Conservation (phyloP, 352 stramenopile species). For the Pythium rhizo-oryzae region DNA sequence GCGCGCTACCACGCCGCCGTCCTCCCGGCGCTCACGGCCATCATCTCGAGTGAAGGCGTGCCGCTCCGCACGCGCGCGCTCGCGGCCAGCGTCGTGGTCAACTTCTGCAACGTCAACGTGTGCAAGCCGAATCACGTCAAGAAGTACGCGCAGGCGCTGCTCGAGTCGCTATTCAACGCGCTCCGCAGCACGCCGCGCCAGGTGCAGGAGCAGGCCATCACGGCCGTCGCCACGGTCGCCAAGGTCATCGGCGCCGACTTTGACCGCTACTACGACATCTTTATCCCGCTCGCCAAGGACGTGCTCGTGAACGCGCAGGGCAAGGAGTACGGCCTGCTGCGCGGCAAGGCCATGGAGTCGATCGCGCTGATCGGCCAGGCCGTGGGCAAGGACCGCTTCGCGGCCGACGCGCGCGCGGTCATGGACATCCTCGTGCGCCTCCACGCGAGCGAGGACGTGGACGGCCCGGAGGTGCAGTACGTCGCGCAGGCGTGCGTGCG, state of each 20-base stretch:
- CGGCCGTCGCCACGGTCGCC: slow-evolving; percentile 80
- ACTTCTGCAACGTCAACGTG: slow-evolving; percentile 86
- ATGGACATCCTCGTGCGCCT: slow-evolving; percentile 88
- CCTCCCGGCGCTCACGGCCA: slow-evolving; percentile 63
- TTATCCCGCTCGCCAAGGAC: slow-evolving; percentile 88
- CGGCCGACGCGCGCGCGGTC: slow-evolving; percentile 76
- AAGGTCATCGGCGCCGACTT: slow-evolving; percentile 86
- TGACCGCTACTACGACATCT: slow-evolving; percentile 82
- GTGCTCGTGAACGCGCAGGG: slow-evolving; percentile 75
- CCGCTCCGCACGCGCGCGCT: slow-evolving; percentile 70
- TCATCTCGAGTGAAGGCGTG: slow-evolving; percentile 69
- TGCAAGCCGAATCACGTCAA: slow-evolving; percentile 81
- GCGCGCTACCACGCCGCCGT: slow-evolving; percentile 71
- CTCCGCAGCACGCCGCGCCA: slow-evolving; percentile 76
- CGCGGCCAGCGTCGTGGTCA: slow-evolving; percentile 79
- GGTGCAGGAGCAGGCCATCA: slow-evolving; percentile 89
- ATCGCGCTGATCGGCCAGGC: slow-evolving; percentile 88
- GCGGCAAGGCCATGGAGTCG: slow-evolving; percentile 88
- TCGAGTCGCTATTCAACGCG: slow-evolving; percentile 81
- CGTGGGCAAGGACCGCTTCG: slow-evolving; percentile 85
- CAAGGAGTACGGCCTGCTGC: slow-evolving; percentile 80
- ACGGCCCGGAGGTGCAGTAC: slow-evolving; percentile 84
- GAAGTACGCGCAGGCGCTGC: slow-evolving; percentile 64
- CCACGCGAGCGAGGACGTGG: slow-evolving; percentile 68
- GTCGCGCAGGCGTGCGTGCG: slow-evolving; percentile 86